These are phyloP conservation scores for Malus fusca DNA, from an alignment of 306 rosid genomes.

Conservation along the genomic window DNA sequence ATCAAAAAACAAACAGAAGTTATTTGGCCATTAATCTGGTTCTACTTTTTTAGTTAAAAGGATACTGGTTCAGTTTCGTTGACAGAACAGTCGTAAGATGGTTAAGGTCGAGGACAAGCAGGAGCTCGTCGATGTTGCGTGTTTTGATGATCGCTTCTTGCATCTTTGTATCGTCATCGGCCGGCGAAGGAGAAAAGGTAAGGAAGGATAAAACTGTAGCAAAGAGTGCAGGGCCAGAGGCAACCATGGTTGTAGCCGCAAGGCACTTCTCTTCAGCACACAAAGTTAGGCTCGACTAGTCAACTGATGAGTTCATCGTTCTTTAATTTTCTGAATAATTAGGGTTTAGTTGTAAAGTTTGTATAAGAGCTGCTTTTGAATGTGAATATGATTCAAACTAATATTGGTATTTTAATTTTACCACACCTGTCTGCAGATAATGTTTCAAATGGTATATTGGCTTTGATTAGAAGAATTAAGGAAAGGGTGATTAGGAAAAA, in stretches of 20 bases:
- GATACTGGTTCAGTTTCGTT: not conserved
- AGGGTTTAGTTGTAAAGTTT: not conserved
- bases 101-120: not conserved
- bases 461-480: not conserved
- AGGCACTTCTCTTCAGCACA: conserved; percentile 49
- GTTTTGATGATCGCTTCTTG: conserved; percentile 4
- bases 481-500: not conserved
- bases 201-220: conserved; percentile 12
- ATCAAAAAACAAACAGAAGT: not conserved
- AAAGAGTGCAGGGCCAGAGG: conserved; percentile 16
- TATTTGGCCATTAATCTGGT: too few species aligned
- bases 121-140: not conserved
- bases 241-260: conserved; percentile 36
- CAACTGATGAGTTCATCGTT: not conserved
- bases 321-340: not conserved
- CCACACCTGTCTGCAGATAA: too few species aligned
- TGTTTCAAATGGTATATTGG: not conserved
- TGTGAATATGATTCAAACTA: not conserved
- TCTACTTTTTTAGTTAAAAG: not conserved
- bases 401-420: not conserved
- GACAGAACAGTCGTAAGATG: not conserved
- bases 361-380: not conserved
- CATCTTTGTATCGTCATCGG: not conserved
- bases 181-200: not conserved
- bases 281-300: conserved; percentile 18